Percentiles rank a stretch among this genome's conserved stretches.
phyloP scores from a whole-genome alignment of 371 early-diverging fungal genomes.

The Apophysomyces trapeziformis region DNA sequence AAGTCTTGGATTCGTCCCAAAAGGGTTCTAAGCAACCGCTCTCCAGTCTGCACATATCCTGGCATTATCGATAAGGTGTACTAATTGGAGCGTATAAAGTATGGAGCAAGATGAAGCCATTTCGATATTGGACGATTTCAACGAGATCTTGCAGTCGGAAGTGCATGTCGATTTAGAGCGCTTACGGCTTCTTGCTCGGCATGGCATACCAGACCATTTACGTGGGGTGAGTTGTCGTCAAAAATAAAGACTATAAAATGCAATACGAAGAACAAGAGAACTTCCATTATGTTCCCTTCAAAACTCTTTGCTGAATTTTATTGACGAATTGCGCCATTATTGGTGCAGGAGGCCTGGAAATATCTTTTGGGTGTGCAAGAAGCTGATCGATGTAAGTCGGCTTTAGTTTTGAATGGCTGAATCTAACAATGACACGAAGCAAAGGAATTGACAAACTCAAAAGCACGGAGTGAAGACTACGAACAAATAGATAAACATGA shows the following conservation, averaged over 20 bases:
- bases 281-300: not conserved
- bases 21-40: too few species aligned
- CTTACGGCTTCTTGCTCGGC: constrained; percentile 72
- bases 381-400: constrained; percentile 75
- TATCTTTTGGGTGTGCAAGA: constrained; percentile 82
- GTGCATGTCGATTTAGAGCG: constrained; percentile 80
- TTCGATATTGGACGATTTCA: constrained; percentile 68
- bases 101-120: constrained; percentile 39
- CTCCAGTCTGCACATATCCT: not conserved
- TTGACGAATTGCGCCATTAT: constrained; percentile 3
- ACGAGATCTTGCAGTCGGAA: constrained; percentile 81
- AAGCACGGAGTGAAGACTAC: constrained; percentile 70
- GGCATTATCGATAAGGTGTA: not conserved
- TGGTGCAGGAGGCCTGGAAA: constrained; percentile 78
- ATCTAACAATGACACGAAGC: constrained; percentile 37
- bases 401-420: not conserved
- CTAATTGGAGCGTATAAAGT: not conserved
- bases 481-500: constrained; percentile 69
- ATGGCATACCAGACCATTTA: constrained; percentile 81
- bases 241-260: not conserved
- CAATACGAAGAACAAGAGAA: not conserved
- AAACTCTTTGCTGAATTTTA: not conserved
- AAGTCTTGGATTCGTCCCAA: too few species aligned
- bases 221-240: constrained; percentile 61
- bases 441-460: constrained; percentile 65